These are phyloP conservation scores for Panicum virgatum DNA, from an alignment of 202 grass and related monocot species.

Conservation along the genomic window DNA sequence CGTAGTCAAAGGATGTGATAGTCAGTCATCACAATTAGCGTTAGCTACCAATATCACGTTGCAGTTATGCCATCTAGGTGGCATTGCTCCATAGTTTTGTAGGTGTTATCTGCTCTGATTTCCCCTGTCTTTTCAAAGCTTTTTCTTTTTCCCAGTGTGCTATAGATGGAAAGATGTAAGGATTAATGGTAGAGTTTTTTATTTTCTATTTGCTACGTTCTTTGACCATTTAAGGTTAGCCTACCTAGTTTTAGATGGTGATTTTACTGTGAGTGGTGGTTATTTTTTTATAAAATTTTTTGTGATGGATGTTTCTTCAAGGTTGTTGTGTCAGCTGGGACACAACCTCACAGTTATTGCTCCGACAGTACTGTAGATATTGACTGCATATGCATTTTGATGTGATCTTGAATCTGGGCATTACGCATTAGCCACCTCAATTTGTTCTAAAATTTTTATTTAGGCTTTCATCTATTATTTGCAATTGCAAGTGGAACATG, in stretches of 20 bases:
- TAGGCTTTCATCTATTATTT: background rate
- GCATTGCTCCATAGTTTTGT: constrained; percentile 18
- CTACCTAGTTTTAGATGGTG: background rate
- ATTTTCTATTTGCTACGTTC: background rate
- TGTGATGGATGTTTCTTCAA: background rate
- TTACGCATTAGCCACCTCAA: background rate
- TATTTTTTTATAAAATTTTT: background rate
- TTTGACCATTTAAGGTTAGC: background rate
- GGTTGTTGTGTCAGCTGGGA: background rate
- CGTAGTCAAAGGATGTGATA: constrained; percentile 1
- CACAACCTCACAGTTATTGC: background rate
- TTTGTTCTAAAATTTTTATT: background rate
- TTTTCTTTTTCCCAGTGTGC: background rate
- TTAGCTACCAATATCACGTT: background rate
- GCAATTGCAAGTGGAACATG: background rate
- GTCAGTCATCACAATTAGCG: background rate
- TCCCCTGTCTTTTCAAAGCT: background rate
- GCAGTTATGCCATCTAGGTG: background rate
- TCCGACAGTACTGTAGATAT: background rate
- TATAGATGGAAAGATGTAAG: background rate
- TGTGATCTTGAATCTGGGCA: background rate
- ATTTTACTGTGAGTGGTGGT: background rate
- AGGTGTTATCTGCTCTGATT: background rate
- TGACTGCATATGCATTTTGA: background rate
- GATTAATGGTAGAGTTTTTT: background rate